phyloP scores from a whole-genome alignment of 768 basidiomycete species.

The Kwoniella heveanensis region DNA sequence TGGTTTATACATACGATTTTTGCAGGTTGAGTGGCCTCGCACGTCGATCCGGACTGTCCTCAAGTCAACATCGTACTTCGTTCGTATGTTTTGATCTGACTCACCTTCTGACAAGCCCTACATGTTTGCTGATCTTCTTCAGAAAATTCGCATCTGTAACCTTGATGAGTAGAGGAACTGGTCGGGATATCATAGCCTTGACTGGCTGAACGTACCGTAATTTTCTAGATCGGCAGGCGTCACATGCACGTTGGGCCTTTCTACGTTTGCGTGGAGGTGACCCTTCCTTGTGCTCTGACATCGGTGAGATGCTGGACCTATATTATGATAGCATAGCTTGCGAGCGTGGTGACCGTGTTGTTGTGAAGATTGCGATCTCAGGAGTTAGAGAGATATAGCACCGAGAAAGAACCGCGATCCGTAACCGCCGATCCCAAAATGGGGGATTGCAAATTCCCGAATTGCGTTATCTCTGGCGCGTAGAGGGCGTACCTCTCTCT shows the following conservation, averaged over 20 bases:
- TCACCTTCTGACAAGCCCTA: conserved; percentile 13
- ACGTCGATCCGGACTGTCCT: conserved; percentile 4
- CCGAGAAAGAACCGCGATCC: background rate
- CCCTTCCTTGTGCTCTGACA: background rate
- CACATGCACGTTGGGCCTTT: background rate
- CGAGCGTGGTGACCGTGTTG: background rate
- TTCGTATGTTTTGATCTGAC: background rate
- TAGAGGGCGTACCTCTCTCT: too few species aligned
- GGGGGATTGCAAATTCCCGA: background rate
- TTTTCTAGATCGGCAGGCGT: background rate
- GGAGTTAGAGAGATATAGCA: background rate
- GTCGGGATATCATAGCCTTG: background rate
- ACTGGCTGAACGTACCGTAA: background rate
- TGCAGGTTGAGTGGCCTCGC: conserved; percentile 21
- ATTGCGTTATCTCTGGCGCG: background rate
- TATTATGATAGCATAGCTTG: background rate
- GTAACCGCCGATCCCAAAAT: background rate
- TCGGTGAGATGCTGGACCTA: background rate
- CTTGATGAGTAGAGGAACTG: background rate
- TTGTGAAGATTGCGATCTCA: background rate
- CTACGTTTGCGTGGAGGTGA: background rate
- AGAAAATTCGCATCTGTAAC: conserved; percentile 18
- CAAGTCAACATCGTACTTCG: background rate
- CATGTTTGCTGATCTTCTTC: conserved; percentile 3
- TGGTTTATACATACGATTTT: conserved; percentile 10